Evolutionary conservation across 2,329 filamentous ascomycete species (phyloP), one percentile per base, ranked within the genome.

Genomic region (Tolypocladium pustulatum): DNA sequence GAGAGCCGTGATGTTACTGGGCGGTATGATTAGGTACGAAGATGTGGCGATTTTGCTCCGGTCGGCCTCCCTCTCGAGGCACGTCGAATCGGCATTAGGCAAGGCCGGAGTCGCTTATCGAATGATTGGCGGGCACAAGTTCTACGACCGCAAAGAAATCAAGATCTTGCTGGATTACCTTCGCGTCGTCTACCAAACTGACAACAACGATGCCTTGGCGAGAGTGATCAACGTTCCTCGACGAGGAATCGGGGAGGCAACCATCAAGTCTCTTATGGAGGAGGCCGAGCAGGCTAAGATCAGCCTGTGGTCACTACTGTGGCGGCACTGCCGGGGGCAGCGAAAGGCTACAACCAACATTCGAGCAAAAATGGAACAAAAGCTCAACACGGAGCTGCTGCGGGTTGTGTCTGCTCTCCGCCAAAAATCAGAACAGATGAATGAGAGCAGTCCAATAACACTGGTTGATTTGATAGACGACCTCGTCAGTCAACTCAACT

Each of bases 71-170:
- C 77, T 97, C 9, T 97, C 93, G 0, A 81, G 92, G 27, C 84
- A 90, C n/a, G 88, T 97, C 43, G 93, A 99, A 73, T 82, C 86
- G 27, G 87, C 88, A 3, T 77, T 97, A 46, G 90, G 88, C 17
- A 90, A 88, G 66, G 84, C 85, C 13, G 91, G 91, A 1, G 85
- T 97, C 46, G 82, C 91, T 0, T 99, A 97, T 72, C 86, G 86
- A 55, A 97, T 97, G 92, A 87, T 97, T 56, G 93, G 84, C 41
- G 93, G 94, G 2, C 84, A 85, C 62, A 89, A 90, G 60, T 99
- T 99, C 70, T 97, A 95, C 67, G 94, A 99, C 65, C 85, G 94
- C 56, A 82, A 85, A 3, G 93, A 99, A 70, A 88, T 97, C 68
- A 95, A 94, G 71, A 80, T 91, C 8, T 71, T 97, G 0, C 74